Percentiles rank a stretch among this genome's conserved stretches.
These are phyloP conservation scores for Botryotinia calthae DNA, from an alignment of 2,329 filamentous ascomycete genomes.

Conservation along the genomic window DNA sequence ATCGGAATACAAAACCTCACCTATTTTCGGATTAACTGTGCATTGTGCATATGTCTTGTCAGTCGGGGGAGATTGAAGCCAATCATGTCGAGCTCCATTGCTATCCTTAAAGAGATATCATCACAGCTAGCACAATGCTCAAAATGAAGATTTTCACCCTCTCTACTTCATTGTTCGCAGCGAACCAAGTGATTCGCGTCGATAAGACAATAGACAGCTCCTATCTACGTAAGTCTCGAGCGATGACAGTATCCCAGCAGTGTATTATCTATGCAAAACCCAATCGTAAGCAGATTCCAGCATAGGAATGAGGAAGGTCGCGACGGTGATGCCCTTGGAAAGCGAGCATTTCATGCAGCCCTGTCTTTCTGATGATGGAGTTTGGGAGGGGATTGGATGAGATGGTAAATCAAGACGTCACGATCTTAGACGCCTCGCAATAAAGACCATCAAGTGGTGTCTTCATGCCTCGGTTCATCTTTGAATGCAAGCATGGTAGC, in stretches of 20 bases:
- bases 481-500: neutral
- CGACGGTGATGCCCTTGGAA: neutral
- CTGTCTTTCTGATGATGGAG: neutral
- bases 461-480: neutral
- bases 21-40: neutral
- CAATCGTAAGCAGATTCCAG: neutral
- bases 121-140: neutral
- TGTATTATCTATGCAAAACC: neutral
- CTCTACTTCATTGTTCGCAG: neutral
- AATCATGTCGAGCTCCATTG: neutral
- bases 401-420: neutral
- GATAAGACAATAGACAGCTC: neutral
- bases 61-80: neutral
- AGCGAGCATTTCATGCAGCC: neutral
- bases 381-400: neutral
- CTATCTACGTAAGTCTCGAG: too few relatives aligned
- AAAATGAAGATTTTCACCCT: neutral
- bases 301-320: neutral
- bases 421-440: neutral
- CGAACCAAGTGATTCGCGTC: conserved; percentile 2
- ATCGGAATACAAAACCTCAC: neutral
- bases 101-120: neutral
- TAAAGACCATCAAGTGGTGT: neutral
- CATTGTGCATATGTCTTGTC: neutral
- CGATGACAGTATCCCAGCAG: neutral